phyloP scores from a whole-genome alignment of 2,329 filamentous ascomycete genomes.

The Claviceps digitariae region DNA sequence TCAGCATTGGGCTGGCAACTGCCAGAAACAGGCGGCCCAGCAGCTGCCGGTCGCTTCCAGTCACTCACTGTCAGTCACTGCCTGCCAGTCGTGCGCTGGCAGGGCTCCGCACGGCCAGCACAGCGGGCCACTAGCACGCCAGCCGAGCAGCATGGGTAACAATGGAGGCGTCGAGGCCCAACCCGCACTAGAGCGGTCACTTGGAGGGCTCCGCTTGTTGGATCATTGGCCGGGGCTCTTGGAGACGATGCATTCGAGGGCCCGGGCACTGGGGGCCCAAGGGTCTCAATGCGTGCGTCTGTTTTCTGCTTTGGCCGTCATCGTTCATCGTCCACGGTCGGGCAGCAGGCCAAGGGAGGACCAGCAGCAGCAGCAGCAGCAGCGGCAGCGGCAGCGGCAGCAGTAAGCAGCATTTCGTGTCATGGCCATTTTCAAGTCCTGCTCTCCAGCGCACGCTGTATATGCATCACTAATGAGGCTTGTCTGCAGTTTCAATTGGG shows the following conservation, averaged over 20 bases:
- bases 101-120: conserved; percentile 4
- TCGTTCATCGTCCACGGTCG: background rate
- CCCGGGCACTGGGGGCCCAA: too few species aligned
- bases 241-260: conserved; percentile 4
- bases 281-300: background rate
- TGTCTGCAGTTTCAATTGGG: background rate
- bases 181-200: conserved; percentile 2
- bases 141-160: background rate
- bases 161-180: conserved; percentile 8
- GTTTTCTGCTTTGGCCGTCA: background rate
- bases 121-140: background rate
- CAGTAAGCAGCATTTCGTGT: background rate
- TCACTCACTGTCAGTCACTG: background rate
- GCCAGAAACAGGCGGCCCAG: too few species aligned
- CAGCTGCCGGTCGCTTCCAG: background rate
- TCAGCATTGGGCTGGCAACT: background rate
- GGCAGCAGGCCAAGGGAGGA: background rate
- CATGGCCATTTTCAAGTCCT: background rate
- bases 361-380: background rate
- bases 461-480: background rate
- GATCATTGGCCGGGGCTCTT: conserved; percentile 6
- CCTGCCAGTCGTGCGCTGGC: conserved; percentile 1
- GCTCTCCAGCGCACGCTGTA: background rate
- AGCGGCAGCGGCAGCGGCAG: too few species aligned
- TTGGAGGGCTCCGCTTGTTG: conserved; percentile 3